Conservation (phyloP, 106 monocot species). For the Dactylorhiza incarnata region DNA sequence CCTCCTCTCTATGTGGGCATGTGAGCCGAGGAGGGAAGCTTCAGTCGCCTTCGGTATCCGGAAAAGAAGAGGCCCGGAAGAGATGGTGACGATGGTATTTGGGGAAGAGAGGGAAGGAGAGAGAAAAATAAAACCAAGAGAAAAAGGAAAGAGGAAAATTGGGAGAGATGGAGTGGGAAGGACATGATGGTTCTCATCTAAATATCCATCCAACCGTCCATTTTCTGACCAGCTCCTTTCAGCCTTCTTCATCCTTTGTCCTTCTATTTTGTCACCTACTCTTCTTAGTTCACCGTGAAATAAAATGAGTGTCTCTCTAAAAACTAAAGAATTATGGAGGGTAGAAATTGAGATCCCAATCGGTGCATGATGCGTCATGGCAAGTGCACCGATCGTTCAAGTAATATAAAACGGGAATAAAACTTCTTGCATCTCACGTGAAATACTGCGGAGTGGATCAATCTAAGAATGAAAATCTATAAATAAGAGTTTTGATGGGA, state of each 20-base stretch:
- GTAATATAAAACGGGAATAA: no score
- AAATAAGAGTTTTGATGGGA: no score
- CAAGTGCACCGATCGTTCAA: no score
- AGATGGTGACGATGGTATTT: background rate
- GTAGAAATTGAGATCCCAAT: no score
- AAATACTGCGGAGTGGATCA: no score
- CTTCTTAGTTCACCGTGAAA: no score
- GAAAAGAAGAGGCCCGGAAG: background rate
- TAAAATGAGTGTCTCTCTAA: no score
- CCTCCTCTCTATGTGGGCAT: background rate
- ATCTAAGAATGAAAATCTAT: no score
- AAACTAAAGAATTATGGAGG: no score
- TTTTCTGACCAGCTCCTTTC: background rate
- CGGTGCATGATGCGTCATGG: no score
- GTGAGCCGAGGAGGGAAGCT: background rate
- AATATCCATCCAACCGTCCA: slow-evolving; percentile 3
- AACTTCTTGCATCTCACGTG: no score
- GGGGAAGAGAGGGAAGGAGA: background rate
- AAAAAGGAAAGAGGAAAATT: background rate
- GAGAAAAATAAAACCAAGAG: background rate
- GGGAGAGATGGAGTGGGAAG: background rate
- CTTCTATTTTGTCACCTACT: background rate
- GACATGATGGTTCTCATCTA: slow-evolving; percentile 8
- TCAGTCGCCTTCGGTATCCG: background rate
- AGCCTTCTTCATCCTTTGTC: background rate